phyloP scores from a whole-genome alignment of 2,329 filamentous ascomycete genomes.

The Cordyceps cateniannulata region DNA sequence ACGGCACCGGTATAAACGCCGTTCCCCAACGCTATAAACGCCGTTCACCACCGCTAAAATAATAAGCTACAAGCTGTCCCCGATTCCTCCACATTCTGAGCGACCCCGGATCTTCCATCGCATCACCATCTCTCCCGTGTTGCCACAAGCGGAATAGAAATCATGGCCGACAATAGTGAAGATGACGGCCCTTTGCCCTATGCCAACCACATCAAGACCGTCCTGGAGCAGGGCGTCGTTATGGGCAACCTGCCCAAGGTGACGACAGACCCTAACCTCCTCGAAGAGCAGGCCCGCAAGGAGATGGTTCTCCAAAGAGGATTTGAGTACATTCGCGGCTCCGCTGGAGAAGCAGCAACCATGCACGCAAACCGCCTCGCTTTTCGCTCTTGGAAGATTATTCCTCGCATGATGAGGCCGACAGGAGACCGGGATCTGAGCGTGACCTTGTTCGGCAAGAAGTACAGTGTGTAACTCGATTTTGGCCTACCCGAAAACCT shows the following conservation, averaged over 20 bases:
- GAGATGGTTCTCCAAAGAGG: conserved; percentile 36
- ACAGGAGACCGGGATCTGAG: conserved; percentile 40
- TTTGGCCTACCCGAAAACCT: no score
- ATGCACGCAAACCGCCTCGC: conserved; percentile 53
- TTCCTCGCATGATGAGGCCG: conserved; percentile 45
- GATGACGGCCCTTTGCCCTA: conserved; percentile 25
- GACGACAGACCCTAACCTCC: conserved; percentile 51
- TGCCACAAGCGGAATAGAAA: background rate
- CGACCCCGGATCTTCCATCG: background rate
- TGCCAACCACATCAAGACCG: conserved; percentile 37
- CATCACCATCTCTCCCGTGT: background rate
- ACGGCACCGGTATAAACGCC: no score
- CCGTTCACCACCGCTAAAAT: background rate
- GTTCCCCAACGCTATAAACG: background rate
- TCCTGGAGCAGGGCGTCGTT: conserved; percentile 48
- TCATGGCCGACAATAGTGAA: conserved; percentile 16
- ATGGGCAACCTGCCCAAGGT: conserved; percentile 40
- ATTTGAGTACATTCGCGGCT: conserved; percentile 57
- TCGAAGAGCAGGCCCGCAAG: conserved; percentile 48
- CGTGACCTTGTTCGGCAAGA: conserved; percentile 45
- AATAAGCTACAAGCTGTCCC: background rate
- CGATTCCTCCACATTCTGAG: background rate
- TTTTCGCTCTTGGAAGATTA: conserved; percentile 46
- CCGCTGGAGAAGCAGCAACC: conserved; percentile 54
- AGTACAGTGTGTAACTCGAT: conserved; percentile 29